These are phyloP conservation scores for Sarcomyxa edulis DNA, from an alignment of 768 basidiomycete genomes.

Conservation along the genomic window DNA sequence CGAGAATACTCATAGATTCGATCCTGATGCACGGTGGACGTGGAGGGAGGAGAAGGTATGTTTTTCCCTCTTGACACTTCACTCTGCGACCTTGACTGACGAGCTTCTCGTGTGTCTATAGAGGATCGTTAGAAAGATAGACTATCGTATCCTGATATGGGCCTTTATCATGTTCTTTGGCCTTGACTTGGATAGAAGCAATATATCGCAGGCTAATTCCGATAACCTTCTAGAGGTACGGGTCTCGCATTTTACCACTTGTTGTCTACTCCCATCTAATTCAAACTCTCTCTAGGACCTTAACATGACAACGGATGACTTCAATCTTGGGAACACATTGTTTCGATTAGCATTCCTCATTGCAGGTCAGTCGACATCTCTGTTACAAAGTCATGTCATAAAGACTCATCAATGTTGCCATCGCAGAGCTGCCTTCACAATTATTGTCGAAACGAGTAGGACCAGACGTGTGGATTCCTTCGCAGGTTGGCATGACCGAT, in stretches of 20 bases:
- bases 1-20: slow-evolving; percentile 62
- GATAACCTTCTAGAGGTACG: slow-evolving; percentile 67
- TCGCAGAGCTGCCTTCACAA: slow-evolving; percentile 57
- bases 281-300: too few species aligned
- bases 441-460: slow-evolving; percentile 63
- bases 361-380: slow-evolving; percentile 25
- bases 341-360: slow-evolving; percentile 43
- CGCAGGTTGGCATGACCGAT: slow-evolving; percentile 48
- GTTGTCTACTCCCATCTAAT: too few species aligned
- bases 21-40: slow-evolving; percentile 64
- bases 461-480: slow-evolving; percentile 63
- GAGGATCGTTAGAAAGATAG: slow-evolving; percentile 54
- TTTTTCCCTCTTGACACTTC: not conserved
- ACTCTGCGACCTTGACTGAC: not conserved
- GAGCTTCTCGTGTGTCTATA: slow-evolving; percentile 19
- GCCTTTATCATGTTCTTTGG: slow-evolving; percentile 61
- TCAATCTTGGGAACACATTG: slow-evolving; percentile 58
- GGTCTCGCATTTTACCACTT: too few species aligned
- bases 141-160: slow-evolving; percentile 56
- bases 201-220: slow-evolving; percentile 62
- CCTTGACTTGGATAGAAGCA: slow-evolving; percentile 53
- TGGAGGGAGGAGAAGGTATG: slow-evolving; percentile 60
- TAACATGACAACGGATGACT: slow-evolving; percentile 55
- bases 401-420: not conserved
- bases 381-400: not conserved